phyloP scores from a whole-genome alignment of 2,329 filamentous ascomycete species.

The Apiospora sp. region DNA sequence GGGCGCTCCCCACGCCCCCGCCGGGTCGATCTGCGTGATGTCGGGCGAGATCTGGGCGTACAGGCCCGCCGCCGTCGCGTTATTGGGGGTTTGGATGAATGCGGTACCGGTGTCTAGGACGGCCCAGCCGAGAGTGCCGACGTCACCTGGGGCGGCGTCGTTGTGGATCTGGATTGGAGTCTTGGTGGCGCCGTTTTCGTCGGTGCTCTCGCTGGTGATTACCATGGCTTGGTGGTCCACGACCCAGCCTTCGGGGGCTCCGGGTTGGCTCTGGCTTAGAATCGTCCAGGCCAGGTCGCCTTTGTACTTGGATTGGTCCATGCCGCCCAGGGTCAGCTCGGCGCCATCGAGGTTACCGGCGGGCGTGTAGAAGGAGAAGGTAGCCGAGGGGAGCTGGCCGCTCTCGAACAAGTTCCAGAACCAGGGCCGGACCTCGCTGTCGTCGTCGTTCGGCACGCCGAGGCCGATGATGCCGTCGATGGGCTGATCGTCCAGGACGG shows the following conservation, averaged over 20 bases:
- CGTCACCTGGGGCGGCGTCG: constrained; percentile 33
- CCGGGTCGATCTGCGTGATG: constrained; percentile 41
- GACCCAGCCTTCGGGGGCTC: constrained; percentile 34
- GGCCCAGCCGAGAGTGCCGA: constrained; percentile 32
- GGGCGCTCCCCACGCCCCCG: constrained; percentile 44
- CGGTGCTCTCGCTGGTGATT: constrained; percentile 30
- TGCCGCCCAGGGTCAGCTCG: constrained; percentile 45
- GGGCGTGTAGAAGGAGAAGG: constrained; percentile 42
- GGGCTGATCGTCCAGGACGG: constrained; percentile 36
- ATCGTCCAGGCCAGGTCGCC: constrained; percentile 38
- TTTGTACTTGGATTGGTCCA: constrained; percentile 40
- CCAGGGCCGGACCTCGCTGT: constrained; percentile 30
- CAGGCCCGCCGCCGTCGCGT: constrained; percentile 38
- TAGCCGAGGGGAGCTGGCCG: constrained; percentile 36
- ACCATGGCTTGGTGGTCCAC: constrained; percentile 39
- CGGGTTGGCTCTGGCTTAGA: constrained; percentile 34
- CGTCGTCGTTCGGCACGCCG: constrained; percentile 22
- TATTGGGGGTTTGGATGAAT: constrained; percentile 42
- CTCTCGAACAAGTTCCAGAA: constrained; percentile 41
- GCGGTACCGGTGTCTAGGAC: constrained; percentile 45
- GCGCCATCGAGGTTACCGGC: constrained; percentile 33
- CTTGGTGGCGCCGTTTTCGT: background rate
- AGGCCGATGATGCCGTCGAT: constrained; percentile 47
- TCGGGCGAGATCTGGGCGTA: constrained; percentile 42
- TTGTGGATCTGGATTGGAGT: background rate